Evolutionary conservation across 768 basidiomycete species (phyloP), one percentile per base, ranked within the genome.

Genomic region (Psilocybe cubensis): DNA sequence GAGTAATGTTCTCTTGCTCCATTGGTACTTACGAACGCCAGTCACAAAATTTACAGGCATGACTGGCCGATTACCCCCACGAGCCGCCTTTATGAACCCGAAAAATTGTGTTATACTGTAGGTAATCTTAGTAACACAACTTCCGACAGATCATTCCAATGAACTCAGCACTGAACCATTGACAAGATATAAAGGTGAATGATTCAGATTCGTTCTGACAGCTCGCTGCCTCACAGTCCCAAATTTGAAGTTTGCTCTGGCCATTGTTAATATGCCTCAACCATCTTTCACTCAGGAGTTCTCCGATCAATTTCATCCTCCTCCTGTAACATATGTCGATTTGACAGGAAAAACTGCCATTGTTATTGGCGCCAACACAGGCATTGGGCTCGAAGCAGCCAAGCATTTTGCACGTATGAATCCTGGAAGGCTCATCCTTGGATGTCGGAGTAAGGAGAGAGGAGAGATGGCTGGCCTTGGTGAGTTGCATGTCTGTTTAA

Each of bases 351-450:
- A 80, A 63, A 80, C 78, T 6, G 72, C 84, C 20, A 50, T 85
- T 21, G 74, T 86, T 25, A 72, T 75, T 20, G 77, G 76, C 6
- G 81, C 83, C 3, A 86, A 86, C 59, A 72, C 71, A 21, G 86
- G 83, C 2, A 59, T 83, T 7, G 82, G 82, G 1, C 74, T 79
- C 33, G 80, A 82, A 59, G 74, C 79, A 1, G 68, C 76, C 2
- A 79, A 76, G 53, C 77, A 81, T 56, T 78, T 82, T 33, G 79
- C 79, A 0, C 33, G 57, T 1, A 79, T 82, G 80, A 74, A 74
- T 35, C 71, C 80, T 17, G 71, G 46, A 1, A 69, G 66, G 40
- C 63, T 81, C 4, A 72, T 82, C 23, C 40, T 82, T 10, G 76
- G 67, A 3, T 80, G 76, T 56, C 62, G 79, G n/a, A 75, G 59